Evolutionary conservation across 805 yeast species (phyloP), one percentile per base, ranked within the genome.

Genomic region (Allodekkera sacchari): DNA sequence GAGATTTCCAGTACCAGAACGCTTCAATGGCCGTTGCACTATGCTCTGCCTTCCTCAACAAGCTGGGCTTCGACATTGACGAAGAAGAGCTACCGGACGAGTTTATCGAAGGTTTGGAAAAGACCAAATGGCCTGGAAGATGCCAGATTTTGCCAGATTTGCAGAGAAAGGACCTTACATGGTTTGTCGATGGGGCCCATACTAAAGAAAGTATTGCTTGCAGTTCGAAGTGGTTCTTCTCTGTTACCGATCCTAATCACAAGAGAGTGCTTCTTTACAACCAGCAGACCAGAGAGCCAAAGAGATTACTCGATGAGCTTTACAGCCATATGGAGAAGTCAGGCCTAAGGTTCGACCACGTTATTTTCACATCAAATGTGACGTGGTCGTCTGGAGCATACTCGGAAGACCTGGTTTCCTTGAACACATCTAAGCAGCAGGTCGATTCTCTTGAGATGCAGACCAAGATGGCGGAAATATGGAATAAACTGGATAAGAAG

Each of bases 131-230:
- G 96, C 92, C 92, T n/a, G 99, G 99, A 1, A 66, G 99, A 44
- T 89, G 97, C 46, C 96, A 94, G 58, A 66, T 74, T 2, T 55
- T 84, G 19, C 38, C 44, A 5, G 66, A 61, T 16, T 9, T 36
- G 3, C 61, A 63, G 17, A 56, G 59, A 11, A 59, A 62, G 16
- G 52, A 57, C 3, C 57, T 79, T 12, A 71, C 68, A n/a, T 92
- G 96, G 95, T 77, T 60, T 41, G 58, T 89, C 11, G 99, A 92
- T 58, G 99, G 99, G 13, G 97, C 98, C 0, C 99, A 92, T 47
- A 92, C 98, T 0, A 60, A 69, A 28, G 99, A 92, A 48, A 83
- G 95, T 37, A 71, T 94, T 16, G 64, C 65, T 19, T 94, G 77
- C n/a, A 83, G 96, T 0, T 68, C 89, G 0, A 59, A 57, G 7